Conservation (phyloP, 176 grass and related monocot species). For the bread wheat (Triticum aestivum) region DNA sequence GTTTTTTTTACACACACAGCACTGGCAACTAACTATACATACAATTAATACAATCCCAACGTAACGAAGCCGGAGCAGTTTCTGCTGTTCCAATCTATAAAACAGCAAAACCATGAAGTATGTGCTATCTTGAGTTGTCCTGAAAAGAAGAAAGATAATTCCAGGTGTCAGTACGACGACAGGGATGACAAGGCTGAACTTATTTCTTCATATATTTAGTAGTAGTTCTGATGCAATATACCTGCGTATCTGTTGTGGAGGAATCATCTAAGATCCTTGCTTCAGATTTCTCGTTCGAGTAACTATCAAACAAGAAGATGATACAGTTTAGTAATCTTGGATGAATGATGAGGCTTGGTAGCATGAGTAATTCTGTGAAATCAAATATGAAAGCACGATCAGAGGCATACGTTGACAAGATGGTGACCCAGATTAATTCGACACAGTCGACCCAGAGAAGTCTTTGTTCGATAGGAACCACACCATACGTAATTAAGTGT, state of each 20-base stretch:
- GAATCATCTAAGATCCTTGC: slow-evolving; percentile 62
- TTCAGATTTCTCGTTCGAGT: slow-evolving; percentile 96
- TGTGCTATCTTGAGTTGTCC: slow-evolving; percentile 25
- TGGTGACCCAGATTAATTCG: slow-evolving; percentile 94
- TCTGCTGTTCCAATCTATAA: not conserved
- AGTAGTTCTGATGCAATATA: not conserved
- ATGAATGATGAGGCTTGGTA: not conserved
- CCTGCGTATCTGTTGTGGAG: slow-evolving; percentile 18
- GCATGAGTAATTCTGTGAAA: not conserved
- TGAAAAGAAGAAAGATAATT: not conserved
- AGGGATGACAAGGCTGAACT: not conserved
- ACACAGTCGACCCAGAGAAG: slow-evolving; percentile 96
- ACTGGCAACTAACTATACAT: slow-evolving; percentile 32
- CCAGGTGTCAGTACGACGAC: not conserved
- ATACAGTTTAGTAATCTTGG: not conserved
- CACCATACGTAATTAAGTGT: slow-evolving; percentile 85
- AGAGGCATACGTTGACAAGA: slow-evolving; percentile 80
- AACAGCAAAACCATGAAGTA: not conserved
- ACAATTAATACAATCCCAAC: slow-evolving; percentile 26
- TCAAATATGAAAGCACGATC: not conserved
- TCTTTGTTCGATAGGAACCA: slow-evolving; percentile 88
- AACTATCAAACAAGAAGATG: slow-evolving; percentile 41
- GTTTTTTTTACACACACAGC: slow-evolving; percentile 22
- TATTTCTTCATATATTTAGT: not conserved
- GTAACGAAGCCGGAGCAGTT: not conserved